Base-by-base conservation (phyloP, 2,329 filamentous ascomycete genomes). In the Hypocreales sp. region DNA sequence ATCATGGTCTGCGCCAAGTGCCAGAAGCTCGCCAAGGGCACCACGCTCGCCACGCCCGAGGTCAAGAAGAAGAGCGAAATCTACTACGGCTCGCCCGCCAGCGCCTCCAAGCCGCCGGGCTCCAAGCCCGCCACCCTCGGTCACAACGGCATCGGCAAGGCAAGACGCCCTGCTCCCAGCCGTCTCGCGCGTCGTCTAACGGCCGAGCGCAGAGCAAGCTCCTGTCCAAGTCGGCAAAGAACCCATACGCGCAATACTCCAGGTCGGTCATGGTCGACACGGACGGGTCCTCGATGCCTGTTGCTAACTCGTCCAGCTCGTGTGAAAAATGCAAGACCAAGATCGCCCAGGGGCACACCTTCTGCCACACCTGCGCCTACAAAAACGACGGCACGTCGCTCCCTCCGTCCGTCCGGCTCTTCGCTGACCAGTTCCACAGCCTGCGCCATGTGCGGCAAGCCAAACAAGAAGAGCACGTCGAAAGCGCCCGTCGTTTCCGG, bases 41-140 rank as follows among this genome's bases (percentile, higher is more conserved):
- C 71, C 10, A 41, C 38, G 12, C 62, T 77, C 31, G 70, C 67
- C 34, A 77, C 72, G 0, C 72, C 72, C 0, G 65, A 60, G 16
- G 71, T 77, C 35, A 77, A 76, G 51, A 72, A 70, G 53, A 76
- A 72, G 58, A 68, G 51, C 42, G 72, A 77, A 28, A 70, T 76
- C 53, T 76, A 75, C 47, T 65, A 70, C 40, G 71, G 71, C 25
- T 75, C 70, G 2, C 50, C 67, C 1, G 55, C 64, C 10, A 29
- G 19, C 17, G 22, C 27, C 21, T 46, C 58, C 30, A 46, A 50
- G 34, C 33, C 46, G 12, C 44, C 48, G 25, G 47, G 45, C 25
- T 53, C 55, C 33, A 61, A 56, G 30, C 60, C 64, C 14, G 53
- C 65, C 20, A 75, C 69, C 3, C 38, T 72, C 19, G 69, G 69